Base-by-base conservation (phyloP, 371 early-diverging fungal genomes). In the Mucor circinelloides region DNA sequence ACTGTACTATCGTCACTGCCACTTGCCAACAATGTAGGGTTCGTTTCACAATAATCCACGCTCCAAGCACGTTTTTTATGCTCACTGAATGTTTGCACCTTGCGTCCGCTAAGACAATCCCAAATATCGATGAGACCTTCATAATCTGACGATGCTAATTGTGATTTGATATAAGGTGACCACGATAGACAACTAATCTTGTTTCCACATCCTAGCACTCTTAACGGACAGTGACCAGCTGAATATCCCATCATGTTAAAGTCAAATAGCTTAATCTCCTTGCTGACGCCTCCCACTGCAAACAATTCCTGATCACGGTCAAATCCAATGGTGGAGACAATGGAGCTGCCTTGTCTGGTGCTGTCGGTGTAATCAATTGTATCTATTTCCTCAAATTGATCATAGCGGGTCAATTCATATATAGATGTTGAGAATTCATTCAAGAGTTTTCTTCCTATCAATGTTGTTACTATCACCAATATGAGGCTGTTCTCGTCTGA, bases 61-160 rank as follows among this genome's bases (percentile, higher is more conserved):
- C 94, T 92, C 97, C 97, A 97, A 5, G 92, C 88, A 7, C 97
- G 85, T 71, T 89, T 89, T 63, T 92, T 94, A 72, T 97, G 97
- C 69, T 97, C 97, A 61, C 87, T 87, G 75, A 91, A 92, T 10
- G 77, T 74, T 32, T 74, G 68, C 2, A 89, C 79, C 38, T 87
- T 76, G 21, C 72, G 70, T 7, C 95, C 94, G 15, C 85, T 85
- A 13, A 79, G 75, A 0, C 88, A 78, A 73, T 97, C 97, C 94
- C 94, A 96, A 7, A 97, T 69, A 25, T 90, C 87, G 9, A 97
- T 90, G 0, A 89, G 75, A 0, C 97, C 97, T 63, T 95, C 95
- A 70, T 96, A 96, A 73, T 97, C 97, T 0, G 95, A 89, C 32
- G 93, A 90, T 25, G 88, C 88, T 15, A 97, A 76, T 63, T 93